Evolutionary conservation across 805 yeast species (phyloP), one percentile per base, ranked within the genome.

Genomic region (Ogataea trehaloabstinens): DNA sequence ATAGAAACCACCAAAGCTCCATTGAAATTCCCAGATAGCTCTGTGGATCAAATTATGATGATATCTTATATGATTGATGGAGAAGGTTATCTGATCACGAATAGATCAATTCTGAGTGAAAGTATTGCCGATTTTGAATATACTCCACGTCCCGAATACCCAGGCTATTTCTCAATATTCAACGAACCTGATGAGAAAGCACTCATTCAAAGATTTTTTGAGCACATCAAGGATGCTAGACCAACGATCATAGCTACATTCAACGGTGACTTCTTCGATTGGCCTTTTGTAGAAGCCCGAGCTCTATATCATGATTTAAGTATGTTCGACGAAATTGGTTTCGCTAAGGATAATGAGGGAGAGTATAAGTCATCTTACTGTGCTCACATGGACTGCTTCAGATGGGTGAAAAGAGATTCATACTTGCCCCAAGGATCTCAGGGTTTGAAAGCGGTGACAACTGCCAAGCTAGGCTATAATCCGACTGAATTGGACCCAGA

Each of bases 31-130:
- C 99, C 99, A 0, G 99, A 88, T 53, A 76, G 96, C 5, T 71
- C 83, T 8, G 73, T 85, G 5, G 99, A 93, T 64, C 95, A 87
- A 61, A 76, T 93, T 28, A 93, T 93, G 97, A 95, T 95, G 99
- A 93, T 93, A 35, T 95, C 99, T 2, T 93, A 93, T 60, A 95
- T 95, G 99, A 90, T 93, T 45, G 99, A 93, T 58, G 99, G 98
- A 8, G 95, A 87, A 52, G 99, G 99, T 27, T 93, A 68, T 57
- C 67, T 93, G 28, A 95, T 93, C 44, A 93, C 98, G 7, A 93
- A 93, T 58, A 70, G 99, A 52, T 96, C 90, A 51, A 88, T 93
- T 52, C 90, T 93, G 27, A 81, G 95, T 5, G 86, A 88, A 58
- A 98, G 95, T 61, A 93, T 93, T 41, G 95, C 85, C 35, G 98